Evolutionary conservation across 2,329 filamentous ascomycete species (phyloP).

Genomic region (Hypoxylon sp.): DNA sequence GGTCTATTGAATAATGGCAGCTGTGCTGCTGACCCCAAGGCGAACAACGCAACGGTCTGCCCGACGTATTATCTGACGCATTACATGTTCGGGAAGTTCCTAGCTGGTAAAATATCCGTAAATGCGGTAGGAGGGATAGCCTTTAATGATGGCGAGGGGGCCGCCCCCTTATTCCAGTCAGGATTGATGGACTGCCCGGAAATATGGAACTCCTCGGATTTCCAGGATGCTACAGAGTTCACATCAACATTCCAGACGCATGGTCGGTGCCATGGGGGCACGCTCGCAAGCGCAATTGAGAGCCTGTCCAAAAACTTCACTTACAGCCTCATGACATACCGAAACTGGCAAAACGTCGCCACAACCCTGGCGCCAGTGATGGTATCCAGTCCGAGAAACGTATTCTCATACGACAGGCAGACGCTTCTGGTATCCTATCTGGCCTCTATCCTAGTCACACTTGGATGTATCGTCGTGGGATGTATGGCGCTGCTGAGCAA

Average conservation of each 20-base stretch:
- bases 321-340: slow-evolving; percentile 25
- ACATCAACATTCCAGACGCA: slow-evolving; percentile 12
- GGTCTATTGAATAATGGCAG: slow-evolving; percentile 1
- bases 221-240: neutral
- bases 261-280: slow-evolving; percentile 12
- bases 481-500: slow-evolving; percentile 13
- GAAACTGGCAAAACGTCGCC: slow-evolving; percentile 21
- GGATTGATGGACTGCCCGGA: slow-evolving; percentile 23
- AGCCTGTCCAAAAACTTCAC: slow-evolving; percentile 25
- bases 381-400: slow-evolving; percentile 18
- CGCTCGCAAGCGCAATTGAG: slow-evolving; percentile 24
- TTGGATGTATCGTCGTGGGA: slow-evolving; percentile 18
- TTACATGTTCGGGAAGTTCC: slow-evolving; percentile 15
- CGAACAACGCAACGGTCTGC: slow-evolving; percentile 19
- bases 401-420: slow-evolving; percentile 14
- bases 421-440: slow-evolving; percentile 15
- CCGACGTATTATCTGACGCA: slow-evolving; percentile 20
- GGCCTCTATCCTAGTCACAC: slow-evolving; percentile 9
- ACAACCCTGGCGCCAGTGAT: slow-evolving; percentile 10
- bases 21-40: slow-evolving; percentile 22
- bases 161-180: slow-evolving; percentile 16
- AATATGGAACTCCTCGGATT: slow-evolving; percentile 21
- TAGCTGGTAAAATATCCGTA: neutral
- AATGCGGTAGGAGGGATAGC: slow-evolving; percentile 1
- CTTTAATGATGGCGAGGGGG: neutral